Base-by-base conservation (phyloP, 441 rosid genomes). In the Pelargonium exstipulatum region DNA sequence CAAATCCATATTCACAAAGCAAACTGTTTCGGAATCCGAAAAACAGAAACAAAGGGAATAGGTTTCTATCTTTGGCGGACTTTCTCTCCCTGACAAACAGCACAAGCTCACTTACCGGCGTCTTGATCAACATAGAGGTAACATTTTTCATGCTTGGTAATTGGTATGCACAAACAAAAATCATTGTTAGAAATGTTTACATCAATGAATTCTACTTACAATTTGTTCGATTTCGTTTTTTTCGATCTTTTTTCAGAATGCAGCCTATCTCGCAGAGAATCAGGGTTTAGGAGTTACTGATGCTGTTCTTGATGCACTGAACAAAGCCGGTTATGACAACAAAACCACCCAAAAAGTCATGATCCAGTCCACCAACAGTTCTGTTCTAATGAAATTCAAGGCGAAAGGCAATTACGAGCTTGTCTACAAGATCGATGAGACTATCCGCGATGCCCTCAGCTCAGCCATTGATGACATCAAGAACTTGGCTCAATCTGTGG, bases 91-190 rank as follows among this genome's bases (percentile, higher is more conserved):
- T 81, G 77, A 71, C 83, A 37, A 84, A 74, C 26, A 74, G 68
- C 37, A 70, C 86, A 73, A 78, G 66, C 62, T 69, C 84, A 70
- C 74, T 81, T 69, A 65, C 68, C 10, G 88, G 90, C 32, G 70
- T 81, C 78, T 76, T 86, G 76, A 78, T 86, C 73, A 24, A 71
- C 74, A 80, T 86, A 45, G 85, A 86, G 87, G 90, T 84, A 49
- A 60, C 17, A 4, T 10, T 17, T 13, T 49, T 9, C 51, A 67
- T 62, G 37, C 24, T 22, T 20, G 12, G 20, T 43, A 61, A 3
- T 55, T 18, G 6, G 9, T 18, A 55, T 55, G 26, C 26, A 17
- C 26, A 55, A 55, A 5, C 26, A 18, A 55, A 14, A 6, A 5
- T 55, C 22, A 57, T 8, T 17, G 62, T 26, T 9, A 9, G n/a